Conservation (phyloP, 1,284 basidiomycete species). For the Xerocomus nothofagi region DNA sequence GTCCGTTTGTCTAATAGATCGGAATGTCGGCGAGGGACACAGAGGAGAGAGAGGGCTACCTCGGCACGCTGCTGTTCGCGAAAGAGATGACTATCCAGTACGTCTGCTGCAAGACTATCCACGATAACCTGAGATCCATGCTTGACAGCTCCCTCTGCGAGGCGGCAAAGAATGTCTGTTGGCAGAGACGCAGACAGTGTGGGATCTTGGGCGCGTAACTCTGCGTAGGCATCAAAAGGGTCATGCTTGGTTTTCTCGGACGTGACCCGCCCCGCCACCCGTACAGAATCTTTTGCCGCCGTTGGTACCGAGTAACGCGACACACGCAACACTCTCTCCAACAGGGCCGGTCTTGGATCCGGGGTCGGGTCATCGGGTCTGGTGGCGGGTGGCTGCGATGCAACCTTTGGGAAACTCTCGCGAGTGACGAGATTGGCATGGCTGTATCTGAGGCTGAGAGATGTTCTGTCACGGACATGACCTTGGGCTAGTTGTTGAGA, state of each 20-base stretch:
- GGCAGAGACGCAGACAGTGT: conserved; percentile 26
- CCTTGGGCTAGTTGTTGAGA: conserved; percentile 26
- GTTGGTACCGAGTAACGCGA: conserved; percentile 32
- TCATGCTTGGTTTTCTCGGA: conserved; percentile 18
- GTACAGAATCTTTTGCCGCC: conserved; percentile 8
- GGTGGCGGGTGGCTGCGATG: not conserved
- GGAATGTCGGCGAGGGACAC: conserved; percentile 21
- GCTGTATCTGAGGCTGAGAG: conserved; percentile 23
- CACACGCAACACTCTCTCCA: conserved; percentile 30
- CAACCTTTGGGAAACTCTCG: conserved; percentile 14
- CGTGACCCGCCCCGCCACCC: conserved; percentile 11
- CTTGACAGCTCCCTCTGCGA: conserved; percentile 32
- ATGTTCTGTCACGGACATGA: conserved; percentile 27
- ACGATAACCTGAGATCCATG: conserved; percentile 34
- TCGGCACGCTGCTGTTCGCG: conserved; percentile 21
- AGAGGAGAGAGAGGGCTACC: conserved; percentile 32
- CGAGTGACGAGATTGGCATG: conserved; percentile 22
- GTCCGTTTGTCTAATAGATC: conserved; percentile 24
- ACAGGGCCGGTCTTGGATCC: conserved; percentile 14
- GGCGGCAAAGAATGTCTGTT: conserved; percentile 26
- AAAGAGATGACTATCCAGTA: conserved; percentile 32
- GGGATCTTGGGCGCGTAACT: conserved; percentile 29
- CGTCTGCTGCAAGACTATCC: conserved; percentile 38
- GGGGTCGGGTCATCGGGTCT: not conserved
- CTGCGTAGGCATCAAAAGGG: conserved; percentile 31